These are phyloP conservation scores for Raphidocelis subcapitata DNA, from an alignment of 139 green algal species.

Conservation along the genomic window DNA sequence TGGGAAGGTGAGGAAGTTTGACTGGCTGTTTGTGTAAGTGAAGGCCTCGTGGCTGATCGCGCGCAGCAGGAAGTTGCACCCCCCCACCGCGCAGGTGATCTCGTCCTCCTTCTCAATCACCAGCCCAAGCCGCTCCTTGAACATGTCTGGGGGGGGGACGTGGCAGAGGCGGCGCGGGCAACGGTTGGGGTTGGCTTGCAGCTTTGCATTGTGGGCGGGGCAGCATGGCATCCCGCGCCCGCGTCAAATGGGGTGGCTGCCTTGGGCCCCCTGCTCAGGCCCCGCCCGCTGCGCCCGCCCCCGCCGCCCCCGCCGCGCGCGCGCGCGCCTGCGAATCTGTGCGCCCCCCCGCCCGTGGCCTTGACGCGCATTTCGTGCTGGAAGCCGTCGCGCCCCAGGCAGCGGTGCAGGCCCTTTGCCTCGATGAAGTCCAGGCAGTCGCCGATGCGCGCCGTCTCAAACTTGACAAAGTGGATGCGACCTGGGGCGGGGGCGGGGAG, in stretches of 20 bases:
- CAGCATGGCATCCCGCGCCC: too few relatives aligned
- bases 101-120: constrained; percentile 92
- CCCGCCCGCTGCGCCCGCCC: not conserved
- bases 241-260: too few relatives aligned
- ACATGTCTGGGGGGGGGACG: constrained; percentile 60
- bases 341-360: constrained; percentile 46
- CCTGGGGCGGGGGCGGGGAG: too few relatives aligned
- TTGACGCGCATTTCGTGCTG: constrained; percentile 53
- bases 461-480: constrained; percentile 98
- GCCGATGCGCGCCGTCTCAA: constrained; percentile 88
- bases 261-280: not conserved
- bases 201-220: too few relatives aligned
- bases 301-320: not conserved
- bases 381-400: constrained; percentile 26
- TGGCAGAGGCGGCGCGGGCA: too few relatives aligned
- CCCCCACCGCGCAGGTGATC: constrained; percentile 87
- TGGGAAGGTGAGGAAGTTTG: constrained; percentile 60
- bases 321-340: constrained; percentile 14
- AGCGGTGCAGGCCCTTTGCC: constrained; percentile 86
- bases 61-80: constrained; percentile 95
- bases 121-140: constrained; percentile 85
- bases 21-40: constrained; percentile 66
- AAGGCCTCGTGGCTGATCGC: constrained; percentile 96
- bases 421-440: constrained; percentile 95
- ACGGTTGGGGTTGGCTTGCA: too few relatives aligned